Base-by-base conservation (phyloP, 257 asterid species). In the Gentiana macrophylla region DNA sequence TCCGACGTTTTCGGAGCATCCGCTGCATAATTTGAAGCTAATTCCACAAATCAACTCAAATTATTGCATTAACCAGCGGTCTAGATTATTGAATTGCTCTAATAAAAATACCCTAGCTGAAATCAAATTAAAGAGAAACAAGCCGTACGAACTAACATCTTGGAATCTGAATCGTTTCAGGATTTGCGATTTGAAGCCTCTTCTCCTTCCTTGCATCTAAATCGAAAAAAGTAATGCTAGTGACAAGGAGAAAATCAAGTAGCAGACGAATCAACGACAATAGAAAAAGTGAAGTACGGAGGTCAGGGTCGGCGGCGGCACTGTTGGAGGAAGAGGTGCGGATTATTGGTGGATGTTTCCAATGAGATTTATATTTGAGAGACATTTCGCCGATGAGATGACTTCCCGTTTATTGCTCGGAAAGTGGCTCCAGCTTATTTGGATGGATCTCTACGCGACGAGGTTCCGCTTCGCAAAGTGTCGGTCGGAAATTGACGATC, bases 1-100 rank as follows among this genome's bases (percentile, higher is more conserved):
- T 87, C 94, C 46, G 94, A 84, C 49, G 96, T 87, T 73, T 80
- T 87, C 50, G 96, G 83, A 12, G 24, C 81, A 63, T 67, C 90
- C 64, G 73, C 96, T 84, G 78, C 79, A 67, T 50, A 57, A 43
- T 59, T 46, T 45, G 41, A 13, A 15, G 3, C 12, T 12, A 4
- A 6, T 5, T 3, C 8, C 5, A 2, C 24, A 11, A 49, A 49
- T 4, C 3, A n/a, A 49, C 35, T 8, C 32, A 2, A 51, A 3
- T 32, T 13, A 50, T 4, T 8, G 6, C 11, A 6, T 32, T 12
- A 3, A 24, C 24, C 24, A 24, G 24, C 24, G 24, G 24, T 24
- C 24, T 24, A 2, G 32, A 3, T 32, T 13, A 50, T 4, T 8
- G 6, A 3, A 6, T 32, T 5, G 5, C 0, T 41, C 46, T 10